Percentiles rank a stretch among this genome's conserved stretches.
These are phyloP conservation scores for Bassia scoparia DNA, from an alignment of 148 eudicot species.

Conservation along the genomic window DNA sequence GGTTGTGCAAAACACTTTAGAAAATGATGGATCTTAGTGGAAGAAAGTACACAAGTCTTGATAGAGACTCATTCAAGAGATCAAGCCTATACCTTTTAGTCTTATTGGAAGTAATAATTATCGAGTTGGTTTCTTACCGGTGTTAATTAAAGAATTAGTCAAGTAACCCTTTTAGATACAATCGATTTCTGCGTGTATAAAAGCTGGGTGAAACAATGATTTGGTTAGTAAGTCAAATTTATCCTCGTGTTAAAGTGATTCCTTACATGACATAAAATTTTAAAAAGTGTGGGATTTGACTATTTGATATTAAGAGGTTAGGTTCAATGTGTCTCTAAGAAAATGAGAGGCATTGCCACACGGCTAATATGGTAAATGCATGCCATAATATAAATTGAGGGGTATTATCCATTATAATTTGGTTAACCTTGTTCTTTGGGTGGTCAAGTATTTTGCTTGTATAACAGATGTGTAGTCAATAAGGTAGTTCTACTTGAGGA, in stretches of 20 bases:
- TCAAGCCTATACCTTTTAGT: slow-evolving; percentile 8
- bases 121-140: background rate
- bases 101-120: background rate
- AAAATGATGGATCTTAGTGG: slow-evolving; percentile 12
- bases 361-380: too few relatives aligned
- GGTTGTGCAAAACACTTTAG: background rate
- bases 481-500: background rate
- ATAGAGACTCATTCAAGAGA: slow-evolving; percentile 14
- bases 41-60: slow-evolving; percentile 1
- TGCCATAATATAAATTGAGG: background rate
- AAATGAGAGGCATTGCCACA: too few relatives aligned
- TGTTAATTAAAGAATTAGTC: background rate
- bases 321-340: background rate
- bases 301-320: background rate
- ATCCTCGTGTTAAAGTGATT: slow-evolving; percentile 7
- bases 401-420: background rate
- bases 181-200: background rate
- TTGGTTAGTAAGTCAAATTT: background rate
- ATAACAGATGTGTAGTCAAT: slow-evolving; percentile 10
- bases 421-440: background rate
- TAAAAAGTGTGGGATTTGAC: background rate
- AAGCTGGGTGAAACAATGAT: background rate
- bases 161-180: background rate
- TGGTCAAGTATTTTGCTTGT: slow-evolving; percentile 18
- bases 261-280: background rate